Conservation (phyloP, 345 rosid species). For the Noccaea bulbosa region DNA sequence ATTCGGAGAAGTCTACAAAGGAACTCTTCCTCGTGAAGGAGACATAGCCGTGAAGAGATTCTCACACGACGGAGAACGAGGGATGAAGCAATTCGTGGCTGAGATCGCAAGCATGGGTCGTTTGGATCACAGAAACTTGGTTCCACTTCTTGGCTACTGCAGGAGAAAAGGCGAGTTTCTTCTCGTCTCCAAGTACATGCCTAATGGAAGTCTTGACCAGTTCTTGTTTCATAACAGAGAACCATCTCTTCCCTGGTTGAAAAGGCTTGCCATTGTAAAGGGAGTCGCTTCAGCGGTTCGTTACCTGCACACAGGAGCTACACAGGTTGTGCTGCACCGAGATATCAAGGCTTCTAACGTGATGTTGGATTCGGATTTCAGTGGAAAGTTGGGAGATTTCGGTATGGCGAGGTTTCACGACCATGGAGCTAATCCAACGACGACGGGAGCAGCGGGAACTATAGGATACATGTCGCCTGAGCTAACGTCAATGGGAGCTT, state of each 20-base stretch:
- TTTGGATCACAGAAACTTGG: conserved; percentile 55
- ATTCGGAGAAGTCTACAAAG: conserved; percentile 66
- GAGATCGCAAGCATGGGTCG: conserved; percentile 55
- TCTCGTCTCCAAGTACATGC: conserved; percentile 57
- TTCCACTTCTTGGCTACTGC: conserved; percentile 55
- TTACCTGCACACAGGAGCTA: conserved; percentile 56
- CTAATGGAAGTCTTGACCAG: conserved; percentile 60
- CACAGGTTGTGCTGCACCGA: conserved; percentile 55
- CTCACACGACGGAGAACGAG: conserved; percentile 52
- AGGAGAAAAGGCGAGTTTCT: conserved; percentile 54
- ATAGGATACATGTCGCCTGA: conserved; percentile 61
- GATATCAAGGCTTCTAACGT: conserved; percentile 58
- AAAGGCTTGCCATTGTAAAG: conserved; percentile 46
- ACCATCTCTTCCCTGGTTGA: conserved; percentile 48
- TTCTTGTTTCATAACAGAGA: conserved; percentile 43
- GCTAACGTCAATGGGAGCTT: conserved; percentile 51
- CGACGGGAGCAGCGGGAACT: conserved; percentile 53
- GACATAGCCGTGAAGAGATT: conserved; percentile 64
- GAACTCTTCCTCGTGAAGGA: conserved; percentile 43
- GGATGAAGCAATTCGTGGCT: conserved; percentile 56
- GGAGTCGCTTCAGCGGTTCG: conserved; percentile 54
- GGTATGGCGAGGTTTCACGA: conserved; percentile 59
- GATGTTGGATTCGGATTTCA: conserved; percentile 48
- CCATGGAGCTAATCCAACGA: conserved; percentile 47
- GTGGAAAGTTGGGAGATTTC: conserved; percentile 57